A percentile compares a stretch with the other conserved stretches of the same genome.
Conservation (phyloP, 2,329 filamentous ascomycete species). For the Ascochyta rabiei region DNA sequence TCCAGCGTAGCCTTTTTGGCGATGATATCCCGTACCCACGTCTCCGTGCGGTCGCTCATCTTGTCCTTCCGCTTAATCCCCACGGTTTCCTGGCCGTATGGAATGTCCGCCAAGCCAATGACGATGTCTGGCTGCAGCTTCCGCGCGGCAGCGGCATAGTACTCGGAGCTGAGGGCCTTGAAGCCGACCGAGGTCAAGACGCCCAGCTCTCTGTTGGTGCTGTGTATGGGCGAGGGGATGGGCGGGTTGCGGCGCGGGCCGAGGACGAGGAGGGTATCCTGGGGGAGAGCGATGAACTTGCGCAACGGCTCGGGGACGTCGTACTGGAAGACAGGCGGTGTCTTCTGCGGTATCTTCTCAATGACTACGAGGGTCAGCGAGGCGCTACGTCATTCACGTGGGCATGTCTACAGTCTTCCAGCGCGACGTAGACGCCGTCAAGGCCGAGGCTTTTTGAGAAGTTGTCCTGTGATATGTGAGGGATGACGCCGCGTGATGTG, state of each 20-base stretch:
- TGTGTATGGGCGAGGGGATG: conserved; percentile 70
- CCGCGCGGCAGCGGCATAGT: conserved; percentile 71
- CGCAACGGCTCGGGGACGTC: conserved; percentile 64
- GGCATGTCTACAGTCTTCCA: conserved; percentile 84
- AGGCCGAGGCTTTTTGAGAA: conserved; percentile 69
- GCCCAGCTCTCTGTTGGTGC: conserved; percentile 73
- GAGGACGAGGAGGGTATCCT: conserved; percentile 71
- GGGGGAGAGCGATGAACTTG: conserved; percentile 75
- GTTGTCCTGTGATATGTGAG: conserved; percentile 89
- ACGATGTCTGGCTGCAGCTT: conserved; percentile 80
- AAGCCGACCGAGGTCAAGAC: conserved; percentile 90
- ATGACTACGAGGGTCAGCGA: conserved; percentile 62
- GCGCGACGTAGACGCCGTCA: conserved; percentile 74
- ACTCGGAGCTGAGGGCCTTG: conserved; percentile 68
- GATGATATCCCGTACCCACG: conserved; percentile 77
- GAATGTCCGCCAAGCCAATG: conserved; percentile 76
- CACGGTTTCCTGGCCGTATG: conserved; percentile 62
- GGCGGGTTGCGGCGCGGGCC: conserved; percentile 79
- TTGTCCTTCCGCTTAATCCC: conserved; percentile 76
- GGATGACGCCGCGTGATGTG: conserved; percentile 82
- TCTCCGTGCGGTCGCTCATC: conserved; percentile 85
- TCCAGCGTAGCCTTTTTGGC: conserved; percentile 47
- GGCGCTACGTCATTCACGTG: conserved; percentile 4
- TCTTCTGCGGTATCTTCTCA: conserved; percentile 60
- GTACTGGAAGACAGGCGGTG: conserved; percentile 60